These are phyloP conservation scores for Penium margaritaceum DNA, from an alignment of 139 green algal species.

Conservation along the genomic window DNA sequence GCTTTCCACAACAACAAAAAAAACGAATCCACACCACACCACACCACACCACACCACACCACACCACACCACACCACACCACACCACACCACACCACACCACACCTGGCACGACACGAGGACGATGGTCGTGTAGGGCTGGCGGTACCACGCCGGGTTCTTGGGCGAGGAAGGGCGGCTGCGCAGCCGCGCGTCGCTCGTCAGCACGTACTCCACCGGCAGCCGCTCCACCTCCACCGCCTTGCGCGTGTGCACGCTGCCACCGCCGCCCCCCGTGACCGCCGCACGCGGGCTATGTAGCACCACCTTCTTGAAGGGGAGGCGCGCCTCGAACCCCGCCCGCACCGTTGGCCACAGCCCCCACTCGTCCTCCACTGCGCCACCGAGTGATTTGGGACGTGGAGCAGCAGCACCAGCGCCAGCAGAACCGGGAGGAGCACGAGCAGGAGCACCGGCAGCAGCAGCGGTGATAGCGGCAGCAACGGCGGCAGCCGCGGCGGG, in stretches of 20 bases:
- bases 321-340: slow-evolving; percentile 64
- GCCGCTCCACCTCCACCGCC: slow-evolving; percentile 56
- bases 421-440: too few relatives aligned
- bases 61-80: too few relatives aligned
- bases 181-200: slow-evolving; percentile 62
- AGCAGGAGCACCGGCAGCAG: too few relatives aligned
- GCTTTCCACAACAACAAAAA: too few relatives aligned
- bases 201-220: slow-evolving; percentile 33
- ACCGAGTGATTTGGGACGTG: too few relatives aligned
- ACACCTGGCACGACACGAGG: slow-evolving; percentile 25
- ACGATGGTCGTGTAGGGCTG: slow-evolving; percentile 31
- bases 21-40: too few relatives aligned
- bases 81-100: too few relatives aligned
- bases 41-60: too few relatives aligned
- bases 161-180: slow-evolving; percentile 74
- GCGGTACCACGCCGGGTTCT: slow-evolving; percentile 40
- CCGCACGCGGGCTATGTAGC: slow-evolving; percentile 28
- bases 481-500: too few relatives aligned
- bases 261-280: too few relatives aligned
- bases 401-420: too few relatives aligned
- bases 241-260: slow-evolving; percentile 57
- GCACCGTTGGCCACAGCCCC: slow-evolving; percentile 58
- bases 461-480: too few relatives aligned
- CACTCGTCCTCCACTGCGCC: slow-evolving; percentile 55
- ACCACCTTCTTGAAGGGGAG: slow-evolving; percentile 64